Percentiles rank a stretch among this genome's conserved stretches.
phyloP scores from a whole-genome alignment of 2,329 filamentous ascomycete genomes.

The Dactylellina parvicollis region DNA sequence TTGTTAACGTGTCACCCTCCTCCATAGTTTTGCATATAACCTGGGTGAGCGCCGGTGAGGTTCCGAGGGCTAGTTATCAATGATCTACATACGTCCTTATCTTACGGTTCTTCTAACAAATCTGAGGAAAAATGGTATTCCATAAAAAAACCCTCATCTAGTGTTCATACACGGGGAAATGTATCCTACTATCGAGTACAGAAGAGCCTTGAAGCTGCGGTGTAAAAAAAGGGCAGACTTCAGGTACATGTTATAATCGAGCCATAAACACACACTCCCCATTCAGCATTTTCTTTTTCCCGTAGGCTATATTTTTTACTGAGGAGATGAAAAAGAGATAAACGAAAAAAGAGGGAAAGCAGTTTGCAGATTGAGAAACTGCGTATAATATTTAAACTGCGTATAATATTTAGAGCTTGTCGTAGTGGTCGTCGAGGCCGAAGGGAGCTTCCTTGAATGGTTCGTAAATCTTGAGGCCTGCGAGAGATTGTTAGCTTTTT shows the following conservation, averaged over 20 bases:
- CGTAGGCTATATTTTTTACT: conserved; percentile 39
- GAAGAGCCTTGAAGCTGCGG: conserved; percentile 1
- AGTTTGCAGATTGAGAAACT: conserved; percentile 24
- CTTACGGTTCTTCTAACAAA: background rate
- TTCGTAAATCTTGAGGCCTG: conserved; percentile 2
- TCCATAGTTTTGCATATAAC: too few species aligned
- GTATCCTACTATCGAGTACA: conserved; percentile 34
- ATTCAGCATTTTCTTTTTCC: conserved; percentile 22
- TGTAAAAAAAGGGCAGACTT: too few species aligned
- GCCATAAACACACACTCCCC: conserved; percentile 19
- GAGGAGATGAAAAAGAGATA: conserved; percentile 50
- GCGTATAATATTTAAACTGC: conserved; percentile 6
- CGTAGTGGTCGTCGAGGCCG: conserved; percentile 78
- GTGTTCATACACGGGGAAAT: conserved; percentile 33
- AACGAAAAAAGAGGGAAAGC: conserved; percentile 35
- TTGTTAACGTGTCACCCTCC: too few species aligned
- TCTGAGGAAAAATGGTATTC: conserved; percentile 45
- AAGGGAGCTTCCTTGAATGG: conserved; percentile 61
- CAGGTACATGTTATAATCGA: background rate
- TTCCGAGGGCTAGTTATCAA: too few species aligned
- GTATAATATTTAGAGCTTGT: conserved; percentile 83
- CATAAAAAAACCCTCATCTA: conserved; percentile 54
- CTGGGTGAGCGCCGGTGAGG: background rate
- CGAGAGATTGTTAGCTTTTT: background rate
- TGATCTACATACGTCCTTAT: background rate